phyloP scores from a whole-genome alignment of 2,329 filamentous ascomycete genomes.

The Fusarium chaquense region DNA sequence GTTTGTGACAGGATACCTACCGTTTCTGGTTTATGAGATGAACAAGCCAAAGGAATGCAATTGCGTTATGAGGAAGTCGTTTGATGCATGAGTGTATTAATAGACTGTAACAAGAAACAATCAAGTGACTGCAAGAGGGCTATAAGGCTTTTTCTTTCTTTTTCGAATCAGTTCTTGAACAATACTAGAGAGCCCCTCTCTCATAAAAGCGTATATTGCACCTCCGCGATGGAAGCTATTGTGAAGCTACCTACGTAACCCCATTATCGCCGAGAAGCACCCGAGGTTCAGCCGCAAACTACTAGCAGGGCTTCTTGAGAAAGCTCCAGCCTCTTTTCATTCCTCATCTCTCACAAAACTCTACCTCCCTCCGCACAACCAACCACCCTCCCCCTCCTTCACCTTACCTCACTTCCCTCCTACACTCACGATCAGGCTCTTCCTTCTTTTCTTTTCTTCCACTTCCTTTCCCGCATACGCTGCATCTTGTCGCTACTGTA shows the following conservation, averaged over 20 bases:
- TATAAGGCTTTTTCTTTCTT: too few species aligned
- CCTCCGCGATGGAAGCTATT: not conserved
- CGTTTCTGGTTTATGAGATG: not conserved
- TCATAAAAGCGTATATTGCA: not conserved
- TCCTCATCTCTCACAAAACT: constrained; percentile 52
- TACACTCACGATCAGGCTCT: constrained; percentile 21
- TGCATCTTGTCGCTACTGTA: constrained; percentile 37
- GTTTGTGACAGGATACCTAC: not conserved
- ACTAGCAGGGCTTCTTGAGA: constrained; percentile 43
- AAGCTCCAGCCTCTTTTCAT: constrained; percentile 49
- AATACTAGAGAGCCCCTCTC: not conserved
- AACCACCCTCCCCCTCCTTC: constrained; percentile 38
- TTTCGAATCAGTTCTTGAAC: not conserved
- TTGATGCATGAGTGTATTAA: not conserved
- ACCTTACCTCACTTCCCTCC: constrained; percentile 26
- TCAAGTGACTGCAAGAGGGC: not conserved
- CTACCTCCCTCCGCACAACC: constrained; percentile 50
- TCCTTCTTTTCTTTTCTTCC: constrained; percentile 29
- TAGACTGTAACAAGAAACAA: not conserved
- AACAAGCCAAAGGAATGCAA: not conserved
- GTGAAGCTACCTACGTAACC: constrained; percentile 17
- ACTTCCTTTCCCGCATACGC: constrained; percentile 29
- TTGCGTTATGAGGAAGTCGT: not conserved
- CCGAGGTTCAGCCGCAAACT: constrained; percentile 43
- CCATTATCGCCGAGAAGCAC: constrained; percentile 37